A percentile compares a stretch with the other conserved stretches of the same genome.
phyloP scores from a whole-genome alignment of 495 filamentous ascomycete species.

The Aspergillus panamensis region DNA sequence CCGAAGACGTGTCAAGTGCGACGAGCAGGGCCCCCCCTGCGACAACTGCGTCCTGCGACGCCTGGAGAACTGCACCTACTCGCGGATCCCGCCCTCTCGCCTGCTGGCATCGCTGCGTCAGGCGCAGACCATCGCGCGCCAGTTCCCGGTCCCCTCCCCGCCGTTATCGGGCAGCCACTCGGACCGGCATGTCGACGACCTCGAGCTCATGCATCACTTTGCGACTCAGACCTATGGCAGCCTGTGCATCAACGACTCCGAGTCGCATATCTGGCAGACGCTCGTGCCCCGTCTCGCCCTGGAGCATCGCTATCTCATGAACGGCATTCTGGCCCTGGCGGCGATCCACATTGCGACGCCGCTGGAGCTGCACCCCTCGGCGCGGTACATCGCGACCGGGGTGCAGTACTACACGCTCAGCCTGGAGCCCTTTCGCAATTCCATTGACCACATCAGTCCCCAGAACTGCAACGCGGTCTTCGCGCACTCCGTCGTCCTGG shows the following conservation, averaged over 20 bases:
- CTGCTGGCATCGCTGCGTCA: conserved; percentile 8
- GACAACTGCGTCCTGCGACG: conserved; percentile 27
- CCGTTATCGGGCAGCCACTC: background rate
- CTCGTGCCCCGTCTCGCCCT: conserved; percentile 43
- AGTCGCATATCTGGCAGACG: conserved; percentile 26
- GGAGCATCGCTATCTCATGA: conserved; percentile 47
- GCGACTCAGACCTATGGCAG: conserved; percentile 24
- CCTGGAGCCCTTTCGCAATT: conserved; percentile 38
- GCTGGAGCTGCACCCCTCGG: background rate
- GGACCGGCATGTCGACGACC: conserved; percentile 8
- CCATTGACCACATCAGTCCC: conserved; percentile 39
- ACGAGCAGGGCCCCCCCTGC: conserved; percentile 30
- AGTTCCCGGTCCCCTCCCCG: background rate
- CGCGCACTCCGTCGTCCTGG: conserved; percentile 47
- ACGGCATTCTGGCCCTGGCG: conserved; percentile 48
- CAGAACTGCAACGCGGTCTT: conserved; percentile 45
- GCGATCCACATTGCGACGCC: conserved; percentile 47
- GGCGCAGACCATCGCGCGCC: no score
- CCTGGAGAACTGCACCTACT: conserved; percentile 25
- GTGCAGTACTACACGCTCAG: conserved; percentile 45
- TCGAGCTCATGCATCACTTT: conserved; percentile 30
- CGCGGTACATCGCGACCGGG: conserved; percentile 16
- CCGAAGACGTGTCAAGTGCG: conserved; percentile 44
- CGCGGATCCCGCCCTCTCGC: conserved; percentile 17
- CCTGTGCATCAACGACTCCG: conserved; percentile 24